phyloP scores from a whole-genome alignment of 768 basidiomycete genomes.

The Inosperma sp. region DNA sequence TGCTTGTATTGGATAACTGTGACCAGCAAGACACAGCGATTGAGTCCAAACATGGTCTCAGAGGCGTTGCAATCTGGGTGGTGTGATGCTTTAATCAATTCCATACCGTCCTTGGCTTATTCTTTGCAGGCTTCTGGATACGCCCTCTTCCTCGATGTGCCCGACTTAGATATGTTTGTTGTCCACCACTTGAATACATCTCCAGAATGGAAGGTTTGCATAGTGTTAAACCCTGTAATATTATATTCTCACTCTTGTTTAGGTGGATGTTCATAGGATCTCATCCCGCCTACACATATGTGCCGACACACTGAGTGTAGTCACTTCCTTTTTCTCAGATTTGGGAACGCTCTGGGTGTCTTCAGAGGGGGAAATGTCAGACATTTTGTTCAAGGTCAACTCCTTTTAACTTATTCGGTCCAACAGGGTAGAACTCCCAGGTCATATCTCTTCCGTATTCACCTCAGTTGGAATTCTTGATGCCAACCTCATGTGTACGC shows the following conservation, averaged over 20 bases:
- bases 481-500: conserved; percentile 37
- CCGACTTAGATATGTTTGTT: conserved; percentile 44
- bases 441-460: no score
- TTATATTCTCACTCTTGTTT: conserved; percentile 2
- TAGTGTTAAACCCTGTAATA: background rate
- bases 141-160: conserved; percentile 59
- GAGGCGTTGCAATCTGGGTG: conserved; percentile 59
- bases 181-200: conserved; percentile 25
- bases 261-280: conserved; percentile 56
- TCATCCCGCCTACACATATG: conserved; percentile 63
- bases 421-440: no score
- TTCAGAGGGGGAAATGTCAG: conserved; percentile 26
- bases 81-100: conserved; percentile 34
- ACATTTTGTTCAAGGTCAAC: background rate
- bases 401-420: background rate
- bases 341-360: conserved; percentile 42
- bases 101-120: background rate
- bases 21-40: conserved; percentile 23
- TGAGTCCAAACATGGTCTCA: conserved; percentile 12
- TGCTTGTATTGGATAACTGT: conserved; percentile 41
- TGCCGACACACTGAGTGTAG: conserved; percentile 65
- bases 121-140: conserved; percentile 55
- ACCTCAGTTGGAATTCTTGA: conserved; percentile 13
- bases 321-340: conserved; percentile 53
- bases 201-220: conserved; percentile 21